Base-by-base conservation (phyloP, 2,329 filamentous ascomycete species). In the Venturia aucupariae region DNA sequence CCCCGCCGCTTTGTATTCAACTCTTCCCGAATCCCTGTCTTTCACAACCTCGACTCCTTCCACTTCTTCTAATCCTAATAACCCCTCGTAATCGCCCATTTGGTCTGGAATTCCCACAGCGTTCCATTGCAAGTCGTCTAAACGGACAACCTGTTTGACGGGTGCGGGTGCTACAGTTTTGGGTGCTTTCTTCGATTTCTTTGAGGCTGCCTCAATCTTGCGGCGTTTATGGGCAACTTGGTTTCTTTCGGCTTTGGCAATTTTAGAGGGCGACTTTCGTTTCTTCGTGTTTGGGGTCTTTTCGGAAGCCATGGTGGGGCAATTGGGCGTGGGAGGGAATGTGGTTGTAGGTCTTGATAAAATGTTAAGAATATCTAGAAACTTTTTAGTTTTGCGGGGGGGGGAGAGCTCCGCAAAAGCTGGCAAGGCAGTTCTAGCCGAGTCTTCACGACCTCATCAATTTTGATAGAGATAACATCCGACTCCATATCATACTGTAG, bases 1-100 rank as follows among this genome's bases (percentile, higher is more conserved):
- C 57, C 38, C 38, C 24, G n/a, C 22, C 38, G 48, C 57, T 64
- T 60, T 64, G 65, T 78, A 81, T 6, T 77, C 74, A 5, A 80
- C 67, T 19, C 71, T 72, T 8, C 85, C 86, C 38, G 87, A 81
- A 2, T 71, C 69, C 0, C 69, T 70, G 30, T 81, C 77, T 67
- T 82, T 84, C 51, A 96, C 79, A n/a, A 99, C 82, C 38, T 96
- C 90, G 1, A 99, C 90, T 62, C 90, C 91, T 19, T 96, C 90
- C 59, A 97, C 88, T 71, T 97, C 92, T 71, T 99, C 92, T 1
- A 99, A 78, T 0, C 90, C 92, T 70, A 88, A 95, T 74, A 99
- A 97, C 0, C 94, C 94, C 68, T 95, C 92, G n/a, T 90, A 90
- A 76, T 97, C 90, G 57, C 93, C 86, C 69, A 92, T 81, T 72